These are phyloP conservation scores for Aspergillus wentii DNA, from an alignment of 495 filamentous ascomycete species.

Conservation along the genomic window DNA sequence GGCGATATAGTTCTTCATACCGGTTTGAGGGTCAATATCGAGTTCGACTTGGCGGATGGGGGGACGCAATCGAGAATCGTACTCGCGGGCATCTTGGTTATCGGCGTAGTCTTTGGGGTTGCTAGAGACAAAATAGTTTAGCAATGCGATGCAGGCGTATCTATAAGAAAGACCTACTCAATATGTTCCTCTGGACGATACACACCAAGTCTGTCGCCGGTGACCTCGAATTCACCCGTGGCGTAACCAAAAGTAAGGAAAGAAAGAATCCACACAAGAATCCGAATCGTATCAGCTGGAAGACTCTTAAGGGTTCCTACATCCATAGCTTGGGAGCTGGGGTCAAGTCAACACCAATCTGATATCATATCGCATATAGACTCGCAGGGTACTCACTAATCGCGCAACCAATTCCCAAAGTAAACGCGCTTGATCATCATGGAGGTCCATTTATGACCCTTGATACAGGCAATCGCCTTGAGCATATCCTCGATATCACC, in stretches of 20 bases:
- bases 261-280: slow-evolving; percentile 85
- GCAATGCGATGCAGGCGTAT: neutral
- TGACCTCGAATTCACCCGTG: slow-evolving; percentile 96
- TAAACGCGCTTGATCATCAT: slow-evolving; percentile 87
- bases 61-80: slow-evolving; percentile 74
- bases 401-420: slow-evolving; percentile 64
- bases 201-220: slow-evolving; percentile 80
- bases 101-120: slow-evolving; percentile 92
- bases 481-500: slow-evolving; percentile 96
- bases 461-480: slow-evolving; percentile 79
- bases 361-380: no score
- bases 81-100: slow-evolving; percentile 76
- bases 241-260: slow-evolving; percentile 95
- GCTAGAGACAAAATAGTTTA: slow-evolving; percentile 14
- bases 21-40: slow-evolving; percentile 75
- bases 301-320: slow-evolving; percentile 86
- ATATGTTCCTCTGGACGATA: slow-evolving; percentile 97
- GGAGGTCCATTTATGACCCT: slow-evolving; percentile 91
- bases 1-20: slow-evolving; percentile 99
- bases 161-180: slow-evolving; percentile 34
- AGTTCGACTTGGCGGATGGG: slow-evolving; percentile 73
- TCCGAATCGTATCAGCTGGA: slow-evolving; percentile 83
- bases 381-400: slow-evolving; percentile 44
- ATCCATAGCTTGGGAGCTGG: slow-evolving; percentile 82
- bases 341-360: no score